phyloP scores from a whole-genome alignment of 2,329 filamentous ascomycete genomes.

The Penicillium rolfsii region DNA sequence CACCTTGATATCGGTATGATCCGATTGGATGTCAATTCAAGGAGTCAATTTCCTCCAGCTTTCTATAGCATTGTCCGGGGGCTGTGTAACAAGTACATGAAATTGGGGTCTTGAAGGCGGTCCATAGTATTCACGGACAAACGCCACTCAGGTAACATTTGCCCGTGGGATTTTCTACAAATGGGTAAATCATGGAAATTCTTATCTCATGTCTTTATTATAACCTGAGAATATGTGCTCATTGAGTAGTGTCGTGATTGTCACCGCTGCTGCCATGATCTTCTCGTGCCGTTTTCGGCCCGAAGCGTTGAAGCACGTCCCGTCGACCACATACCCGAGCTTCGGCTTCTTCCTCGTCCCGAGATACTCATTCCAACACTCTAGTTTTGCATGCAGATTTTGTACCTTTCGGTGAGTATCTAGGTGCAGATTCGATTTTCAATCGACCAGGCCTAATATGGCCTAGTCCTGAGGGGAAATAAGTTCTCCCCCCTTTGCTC shows the following conservation, averaged over 20 bases:
- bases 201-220: neutral
- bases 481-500: neutral
- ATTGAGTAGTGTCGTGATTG: neutral
- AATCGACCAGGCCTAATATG: neutral
- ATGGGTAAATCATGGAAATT: neutral
- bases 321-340: neutral
- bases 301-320: neutral
- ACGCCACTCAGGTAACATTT: neutral
- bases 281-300: constrained; percentile 2
- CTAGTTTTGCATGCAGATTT: too few species aligned
- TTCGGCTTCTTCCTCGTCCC: neutral
- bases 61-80: neutral
- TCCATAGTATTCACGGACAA: neutral
- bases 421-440: neutral
- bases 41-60: neutral
- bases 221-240: neutral
- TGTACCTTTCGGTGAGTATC: too few species aligned
- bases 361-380: neutral
- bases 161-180: neutral
- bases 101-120: neutral
- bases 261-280: neutral
- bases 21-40: neutral
- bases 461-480: neutral
- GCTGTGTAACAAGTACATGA: neutral
- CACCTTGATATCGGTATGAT: neutral